phyloP scores from a whole-genome alignment of 2,329 filamentous ascomycete species.

The Nigrograna mackinnonii region DNA sequence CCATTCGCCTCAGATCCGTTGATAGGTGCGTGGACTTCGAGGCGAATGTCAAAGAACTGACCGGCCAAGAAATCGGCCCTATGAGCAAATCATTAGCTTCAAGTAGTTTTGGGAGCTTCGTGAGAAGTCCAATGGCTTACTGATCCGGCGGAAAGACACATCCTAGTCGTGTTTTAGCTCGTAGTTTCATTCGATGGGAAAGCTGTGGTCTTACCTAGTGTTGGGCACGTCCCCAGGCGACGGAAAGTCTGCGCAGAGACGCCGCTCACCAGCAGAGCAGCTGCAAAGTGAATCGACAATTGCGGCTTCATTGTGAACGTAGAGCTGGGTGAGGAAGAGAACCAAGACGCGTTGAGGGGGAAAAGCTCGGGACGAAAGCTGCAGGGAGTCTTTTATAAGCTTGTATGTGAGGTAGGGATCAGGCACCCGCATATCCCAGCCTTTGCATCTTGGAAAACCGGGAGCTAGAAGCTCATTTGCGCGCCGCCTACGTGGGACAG shows the following conservation, averaged over 20 bases:
- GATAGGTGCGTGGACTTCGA: constrained; percentile 79
- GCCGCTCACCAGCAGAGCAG: constrained; percentile 28
- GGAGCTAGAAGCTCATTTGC: constrained; percentile 1
- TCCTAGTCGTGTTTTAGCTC: too few relatives aligned
- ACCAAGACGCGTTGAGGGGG: constrained; percentile 1
- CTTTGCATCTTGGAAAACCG: constrained; percentile 7
- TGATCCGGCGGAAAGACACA: constrained; percentile 63
- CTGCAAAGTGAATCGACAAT: constrained; percentile 28
- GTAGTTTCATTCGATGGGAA: too few relatives aligned
- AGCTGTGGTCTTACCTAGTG: constrained; percentile 46
- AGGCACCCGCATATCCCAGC: constrained; percentile 5
- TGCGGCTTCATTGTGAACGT: constrained; percentile 31
- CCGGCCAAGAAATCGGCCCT: constrained; percentile 80
- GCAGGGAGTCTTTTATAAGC: constrained; percentile 30
- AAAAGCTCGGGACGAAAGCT: constrained; percentile 8
- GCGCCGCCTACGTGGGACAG: constrained; percentile 16
- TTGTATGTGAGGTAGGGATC: constrained; percentile 6
- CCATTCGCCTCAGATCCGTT: constrained; percentile 82
- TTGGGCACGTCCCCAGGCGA: constrained; percentile 59
- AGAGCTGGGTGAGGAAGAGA: constrained; percentile 9
- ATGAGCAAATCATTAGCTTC: constrained; percentile 7
- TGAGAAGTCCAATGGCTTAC: constrained; percentile 34
- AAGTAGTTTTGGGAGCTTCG: constrained; percentile 6
- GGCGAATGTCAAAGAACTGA: constrained; percentile 81
- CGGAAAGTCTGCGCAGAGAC: constrained; percentile 57